Conservation (phyloP, 805 yeast species). For the Candida pini region DNA sequence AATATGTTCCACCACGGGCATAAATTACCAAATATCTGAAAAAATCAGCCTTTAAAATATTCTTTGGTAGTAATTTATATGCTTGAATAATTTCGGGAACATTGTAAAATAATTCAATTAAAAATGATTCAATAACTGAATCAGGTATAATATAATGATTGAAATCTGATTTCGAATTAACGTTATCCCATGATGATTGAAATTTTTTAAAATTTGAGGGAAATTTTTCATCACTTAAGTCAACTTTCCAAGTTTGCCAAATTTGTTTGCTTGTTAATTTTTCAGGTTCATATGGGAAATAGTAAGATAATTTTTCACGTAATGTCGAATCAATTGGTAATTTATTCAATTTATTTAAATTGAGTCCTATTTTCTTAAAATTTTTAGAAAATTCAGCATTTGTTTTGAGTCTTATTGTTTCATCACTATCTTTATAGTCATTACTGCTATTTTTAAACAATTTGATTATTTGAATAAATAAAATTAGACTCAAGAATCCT, state of each 20-base stretch:
- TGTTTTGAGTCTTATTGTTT: no score
- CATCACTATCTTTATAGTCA: no score
- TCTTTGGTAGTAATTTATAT: constrained; percentile 69
- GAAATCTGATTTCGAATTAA: constrained; percentile 57
- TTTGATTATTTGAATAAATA: no score
- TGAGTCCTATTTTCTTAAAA: no score
- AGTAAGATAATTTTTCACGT: constrained; percentile 57
- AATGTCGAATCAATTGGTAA: constrained; percentile 20
- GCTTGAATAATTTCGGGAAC: constrained; percentile 77
- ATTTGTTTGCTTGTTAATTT: constrained; percentile 68
- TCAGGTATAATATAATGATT: constrained; percentile 75
- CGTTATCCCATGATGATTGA: constrained; percentile 57
- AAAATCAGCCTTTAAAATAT: constrained; percentile 86
- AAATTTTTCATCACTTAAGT: constrained; percentile 48
- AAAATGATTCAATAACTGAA: constrained; percentile 44
- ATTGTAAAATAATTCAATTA: constrained; percentile 53
- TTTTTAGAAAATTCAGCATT: no score
- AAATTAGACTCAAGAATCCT: no score
- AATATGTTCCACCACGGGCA: constrained; percentile 90
- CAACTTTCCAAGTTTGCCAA: constrained; percentile 94
- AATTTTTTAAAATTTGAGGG: constrained; percentile 46
- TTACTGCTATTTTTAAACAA: no score
- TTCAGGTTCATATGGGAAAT: constrained; percentile 68
- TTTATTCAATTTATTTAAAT: constrained; percentile 12
- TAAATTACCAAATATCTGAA: constrained; percentile 80